Evolutionary conservation across 176 grass and related monocot genomes (phyloP).

Genomic region (Aegilops bicornis): DNA sequence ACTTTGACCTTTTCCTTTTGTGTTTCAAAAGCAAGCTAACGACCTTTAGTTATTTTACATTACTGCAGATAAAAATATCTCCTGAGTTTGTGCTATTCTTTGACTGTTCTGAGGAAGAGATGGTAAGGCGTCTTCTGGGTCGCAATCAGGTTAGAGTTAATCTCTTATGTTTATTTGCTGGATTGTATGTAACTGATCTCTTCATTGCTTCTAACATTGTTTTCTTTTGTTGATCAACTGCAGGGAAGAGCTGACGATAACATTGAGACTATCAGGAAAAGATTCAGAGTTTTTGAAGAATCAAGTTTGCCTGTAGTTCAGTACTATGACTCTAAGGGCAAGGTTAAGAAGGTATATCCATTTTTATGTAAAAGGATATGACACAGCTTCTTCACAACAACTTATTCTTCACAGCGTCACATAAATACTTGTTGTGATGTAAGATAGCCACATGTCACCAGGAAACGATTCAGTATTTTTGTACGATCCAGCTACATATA

Average conservation of each 20-base stretch:
- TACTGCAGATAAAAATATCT: constrained; percentile 54
- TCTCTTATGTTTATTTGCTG: constrained; percentile 18
- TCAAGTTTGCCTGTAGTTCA: constrained; percentile 58
- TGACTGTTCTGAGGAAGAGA: constrained; percentile 60
- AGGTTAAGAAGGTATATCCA: constrained; percentile 56
- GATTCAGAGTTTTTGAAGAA: constrained; percentile 55
- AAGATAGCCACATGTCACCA: not conserved
- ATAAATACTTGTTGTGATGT: not conserved
- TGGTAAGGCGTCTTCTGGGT: constrained; percentile 54
- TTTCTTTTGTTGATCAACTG: constrained; percentile 28
- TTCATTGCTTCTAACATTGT: not conserved
- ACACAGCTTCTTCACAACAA: not conserved
- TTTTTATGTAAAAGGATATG: not conserved
- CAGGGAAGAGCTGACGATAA: constrained; percentile 71
- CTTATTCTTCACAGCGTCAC: not conserved
- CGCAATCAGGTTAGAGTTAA: constrained; percentile 43
- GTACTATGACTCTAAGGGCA: constrained; percentile 51
- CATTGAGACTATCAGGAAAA: constrained; percentile 75
- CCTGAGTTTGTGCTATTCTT: constrained; percentile 62
- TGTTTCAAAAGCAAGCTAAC: not conserved
- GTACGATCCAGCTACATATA: constrained; percentile 42
- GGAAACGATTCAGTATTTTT: constrained; percentile 48
- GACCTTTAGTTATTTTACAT: constrained; percentile 16
- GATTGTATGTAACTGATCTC: not conserved
- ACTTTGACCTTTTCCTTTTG: not conserved